Percentiles rank a stretch among this genome's conserved stretches.
Conservation (phyloP, 2,329 filamentous ascomycete species). For the Alternaria gansuensis region DNA sequence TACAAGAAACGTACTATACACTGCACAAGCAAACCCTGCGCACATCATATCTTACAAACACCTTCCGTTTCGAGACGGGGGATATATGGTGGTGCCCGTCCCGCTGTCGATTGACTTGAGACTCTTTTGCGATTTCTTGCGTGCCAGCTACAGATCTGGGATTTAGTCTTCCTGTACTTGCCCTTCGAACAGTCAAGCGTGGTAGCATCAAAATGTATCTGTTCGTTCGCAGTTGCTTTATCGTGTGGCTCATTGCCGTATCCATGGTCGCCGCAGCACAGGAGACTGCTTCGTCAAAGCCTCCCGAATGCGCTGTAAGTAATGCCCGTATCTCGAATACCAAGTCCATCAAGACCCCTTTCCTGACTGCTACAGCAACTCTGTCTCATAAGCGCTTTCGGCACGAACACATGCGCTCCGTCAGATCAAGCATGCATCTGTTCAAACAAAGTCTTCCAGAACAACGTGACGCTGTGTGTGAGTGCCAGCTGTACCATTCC, state of each 20-base stretch:
- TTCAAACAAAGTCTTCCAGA: slow-evolving; percentile 32
- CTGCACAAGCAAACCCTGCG: slow-evolving; percentile 6
- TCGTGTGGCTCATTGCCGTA: slow-evolving; percentile 14
- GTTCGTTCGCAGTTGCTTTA: slow-evolving; percentile 2
- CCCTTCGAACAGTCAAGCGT: not conserved
- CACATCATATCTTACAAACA: slow-evolving; percentile 11
- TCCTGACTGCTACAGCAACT: slow-evolving; percentile 17
- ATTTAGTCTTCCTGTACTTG: slow-evolving; percentile 3
- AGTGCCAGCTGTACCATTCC: slow-evolving; percentile 32
- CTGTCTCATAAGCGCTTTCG: slow-evolving; percentile 25
- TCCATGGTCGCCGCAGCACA: slow-evolving; percentile 14
- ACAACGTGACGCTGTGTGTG: slow-evolving; percentile 34
- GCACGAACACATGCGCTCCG: slow-evolving; percentile 29
- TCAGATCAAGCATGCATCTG: slow-evolving; percentile 37
- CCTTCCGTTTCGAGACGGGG: slow-evolving; percentile 2
- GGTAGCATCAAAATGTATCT: slow-evolving; percentile 11
- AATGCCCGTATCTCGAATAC: not conserved
- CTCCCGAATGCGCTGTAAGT: slow-evolving; percentile 33
- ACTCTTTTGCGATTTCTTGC: not conserved
- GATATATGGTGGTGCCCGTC: slow-evolving; percentile 10
- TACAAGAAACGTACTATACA: slow-evolving; percentile 5
- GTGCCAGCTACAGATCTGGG: slow-evolving; percentile 2
- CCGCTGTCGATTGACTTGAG: slow-evolving; percentile 7
- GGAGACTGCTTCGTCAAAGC: slow-evolving; percentile 4
- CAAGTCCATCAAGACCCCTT: not conserved